Conservation (phyloP, 371 early-diverging fungal genomes). For the Zychaea mexicana region DNA sequence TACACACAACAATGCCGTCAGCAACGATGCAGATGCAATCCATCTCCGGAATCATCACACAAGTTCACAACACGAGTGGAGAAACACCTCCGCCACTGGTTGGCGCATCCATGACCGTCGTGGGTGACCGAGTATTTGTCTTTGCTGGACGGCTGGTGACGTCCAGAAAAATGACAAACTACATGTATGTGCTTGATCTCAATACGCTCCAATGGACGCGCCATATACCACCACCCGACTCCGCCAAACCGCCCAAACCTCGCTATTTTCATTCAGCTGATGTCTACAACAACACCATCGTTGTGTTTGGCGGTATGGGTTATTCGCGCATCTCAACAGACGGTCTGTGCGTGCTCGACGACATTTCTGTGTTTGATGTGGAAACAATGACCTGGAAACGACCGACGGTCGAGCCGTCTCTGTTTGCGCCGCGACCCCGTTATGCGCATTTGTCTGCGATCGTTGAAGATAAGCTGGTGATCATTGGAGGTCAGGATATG, state of each 20-base stretch:
- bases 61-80: conserved; percentile 67
- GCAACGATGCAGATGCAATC: conserved; percentile 46
- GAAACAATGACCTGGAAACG: conserved; percentile 64
- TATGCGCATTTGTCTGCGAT: conserved; percentile 80
- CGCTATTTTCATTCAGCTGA: conserved; percentile 81
- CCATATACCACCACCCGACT: conserved; percentile 45
- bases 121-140: conserved; percentile 67
- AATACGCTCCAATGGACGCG: conserved; percentile 66
- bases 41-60: conserved; percentile 67
- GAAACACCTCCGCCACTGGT: conserved; percentile 80
- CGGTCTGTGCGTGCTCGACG: conserved; percentile 66
- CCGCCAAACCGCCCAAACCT: conserved; percentile 53
- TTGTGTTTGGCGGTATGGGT: conserved; percentile 67
- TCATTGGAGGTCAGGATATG: conserved; percentile 86
- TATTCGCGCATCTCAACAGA: conserved; percentile 41
- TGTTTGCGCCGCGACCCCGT: conserved; percentile 69
- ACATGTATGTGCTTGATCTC: conserved; percentile 71
- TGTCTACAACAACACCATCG: conserved; percentile 51
- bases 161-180: conserved; percentile 70
- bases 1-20: conserved; percentile 10
- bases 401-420: conserved; percentile 46
- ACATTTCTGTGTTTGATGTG: conserved; percentile 72
- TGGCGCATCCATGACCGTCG: conserved; percentile 74
- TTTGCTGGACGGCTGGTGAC: conserved; percentile 78
- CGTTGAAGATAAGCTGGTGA: conserved; percentile 58